phyloP scores from a whole-genome alignment of 768 basidiomycete genomes.

The Chiua virens region DNA sequence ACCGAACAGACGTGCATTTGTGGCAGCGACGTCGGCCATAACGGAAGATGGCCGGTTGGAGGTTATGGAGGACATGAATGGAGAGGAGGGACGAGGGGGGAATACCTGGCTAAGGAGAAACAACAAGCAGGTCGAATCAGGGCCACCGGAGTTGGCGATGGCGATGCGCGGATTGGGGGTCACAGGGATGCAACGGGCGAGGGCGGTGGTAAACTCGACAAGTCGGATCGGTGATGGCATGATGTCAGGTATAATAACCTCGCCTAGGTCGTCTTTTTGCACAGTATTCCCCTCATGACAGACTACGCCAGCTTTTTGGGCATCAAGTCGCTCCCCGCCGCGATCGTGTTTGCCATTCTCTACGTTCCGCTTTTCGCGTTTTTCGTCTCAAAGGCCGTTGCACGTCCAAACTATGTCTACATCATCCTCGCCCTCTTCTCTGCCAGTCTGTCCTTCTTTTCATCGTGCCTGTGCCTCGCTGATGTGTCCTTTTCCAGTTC shows the following conservation, averaged over 20 bases:
- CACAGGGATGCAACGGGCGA: conserved; percentile 27
- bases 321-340: conserved; percentile 24
- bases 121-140: conserved; percentile 79
- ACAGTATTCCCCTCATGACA: conserved; percentile 4
- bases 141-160: conserved; percentile 78
- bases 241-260: too few species aligned
- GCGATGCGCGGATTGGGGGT: conserved; percentile 28
- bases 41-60: conserved; percentile 55
- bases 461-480: neutral
- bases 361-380: conserved; percentile 21
- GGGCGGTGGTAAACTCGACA: conserved; percentile 49
- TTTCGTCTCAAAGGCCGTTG: conserved; percentile 13
- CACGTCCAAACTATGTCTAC: conserved; percentile 20
- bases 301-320: conserved; percentile 18
- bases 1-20: conserved; percentile 41
- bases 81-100: conserved; percentile 45
- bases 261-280: too few species aligned
- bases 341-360: conserved; percentile 27
- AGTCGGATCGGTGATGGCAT: conserved; percentile 36
- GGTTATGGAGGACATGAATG: conserved; percentile 65
- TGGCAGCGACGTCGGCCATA: conserved; percentile 54
- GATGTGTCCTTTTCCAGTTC: conserved; percentile 4
- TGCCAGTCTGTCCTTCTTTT: conserved; percentile 12
- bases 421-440: conserved; percentile 28
- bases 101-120: conserved; percentile 56